A percentile compares a stretch with the other conserved stretches of the same genome.
Conservation (phyloP, 306 rosid species). For the Castanospermum australe region DNA sequence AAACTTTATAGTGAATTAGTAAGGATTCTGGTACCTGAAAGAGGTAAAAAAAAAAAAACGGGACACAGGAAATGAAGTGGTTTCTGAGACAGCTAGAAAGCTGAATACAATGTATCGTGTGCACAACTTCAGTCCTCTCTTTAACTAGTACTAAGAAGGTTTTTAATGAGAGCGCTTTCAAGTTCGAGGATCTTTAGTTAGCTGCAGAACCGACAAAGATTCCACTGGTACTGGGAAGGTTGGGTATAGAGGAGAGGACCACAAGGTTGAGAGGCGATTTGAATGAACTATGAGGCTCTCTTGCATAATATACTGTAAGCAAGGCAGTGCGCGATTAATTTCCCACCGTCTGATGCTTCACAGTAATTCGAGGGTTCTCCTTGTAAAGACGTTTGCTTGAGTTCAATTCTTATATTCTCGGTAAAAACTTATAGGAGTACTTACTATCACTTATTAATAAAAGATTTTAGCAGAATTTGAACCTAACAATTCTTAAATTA, state of each 20-base stretch:
- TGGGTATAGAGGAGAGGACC: constrained; percentile 22
- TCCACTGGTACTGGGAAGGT: constrained; percentile 7
- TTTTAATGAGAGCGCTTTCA: constrained; percentile 17
- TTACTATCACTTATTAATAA: no score
- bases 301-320: neutral
- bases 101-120: constrained; percentile 7
- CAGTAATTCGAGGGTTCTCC: no score
- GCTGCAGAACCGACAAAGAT: constrained; percentile 29
- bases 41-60: constrained; percentile 7
- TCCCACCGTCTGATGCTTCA: no score
- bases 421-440: no score
- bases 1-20: neutral
- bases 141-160: neutral
- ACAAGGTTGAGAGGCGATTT: no score
- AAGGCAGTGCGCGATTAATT: no score
- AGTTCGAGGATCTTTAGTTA: constrained; percentile 30
- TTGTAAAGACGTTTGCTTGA: no score
- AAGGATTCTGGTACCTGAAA: neutral
- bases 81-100: no score
- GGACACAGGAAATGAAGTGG: neutral
- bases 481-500: no score
- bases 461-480: no score
- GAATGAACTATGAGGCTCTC: constrained; percentile 6
- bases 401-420: no score
- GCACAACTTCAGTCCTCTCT: neutral